Evolutionary conservation across 495 filamentous ascomycete species (phyloP), one percentile per base, ranked within the genome.

Genomic region (Penicillium odoratum): DNA sequence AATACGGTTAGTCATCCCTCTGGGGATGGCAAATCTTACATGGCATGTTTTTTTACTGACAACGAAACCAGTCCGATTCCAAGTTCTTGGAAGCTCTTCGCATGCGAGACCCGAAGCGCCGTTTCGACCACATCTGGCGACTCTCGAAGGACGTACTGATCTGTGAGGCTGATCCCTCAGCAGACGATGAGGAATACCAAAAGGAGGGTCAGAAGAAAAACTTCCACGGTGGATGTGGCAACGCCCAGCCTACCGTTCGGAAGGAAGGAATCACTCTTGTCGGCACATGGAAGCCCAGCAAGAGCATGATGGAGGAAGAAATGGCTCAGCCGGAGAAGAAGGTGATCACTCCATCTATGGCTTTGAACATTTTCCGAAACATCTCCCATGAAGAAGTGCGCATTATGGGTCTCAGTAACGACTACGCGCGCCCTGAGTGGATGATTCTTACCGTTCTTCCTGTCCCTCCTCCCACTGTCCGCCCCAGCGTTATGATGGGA

Each of bases 371-470:
- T 65, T 90, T 99, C 72, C 85, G 86, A 54, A 86, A 84, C 60
- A 96, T 98, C 51, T 83, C 87, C 2, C 81, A 87, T 38, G 80
- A 88, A 11, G 93, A 97, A 44, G 87, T 95, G 60, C 78, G 80
- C 51, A 89, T 93, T 61, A 88, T 98, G 74, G 94, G 94, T 44
- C 72, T 98, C 64, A 98, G 89, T 75, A 88, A 88, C 59, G 87
- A 96, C 58, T 98, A 97, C 68, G 93, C 94, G 31, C 85, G 93
- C 51, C 94, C 94, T 1, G 94, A 97, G 71, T 98, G 95, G 93
- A 96, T 99, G 93, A 85, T 98, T 59, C 81, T 98, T 54, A 96
- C 93, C 0, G 92, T 97, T 45, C 80, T 98, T 16, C 92, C 95
- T 6, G 94, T 99, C 4, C 94, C 94, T 0, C 94, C 94, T 3